Evolutionary conservation across 345 rosid genomes (phyloP).

Genomic region (Cardamine chenopodiifolia): DNA sequence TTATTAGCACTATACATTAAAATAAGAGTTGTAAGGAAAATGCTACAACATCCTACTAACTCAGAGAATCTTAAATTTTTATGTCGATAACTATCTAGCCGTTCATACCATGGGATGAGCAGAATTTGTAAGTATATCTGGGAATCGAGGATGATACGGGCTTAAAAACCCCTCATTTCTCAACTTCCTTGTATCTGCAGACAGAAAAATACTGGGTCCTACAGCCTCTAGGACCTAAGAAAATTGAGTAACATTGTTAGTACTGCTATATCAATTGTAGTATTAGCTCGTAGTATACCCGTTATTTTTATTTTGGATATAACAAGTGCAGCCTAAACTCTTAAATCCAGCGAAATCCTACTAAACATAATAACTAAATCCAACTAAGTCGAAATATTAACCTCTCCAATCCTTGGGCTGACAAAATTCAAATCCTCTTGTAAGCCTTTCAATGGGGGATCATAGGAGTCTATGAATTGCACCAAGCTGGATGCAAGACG

Average conservation of each 20-base stretch:
- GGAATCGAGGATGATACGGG: constrained; percentile 97
- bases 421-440: constrained; percentile 98
- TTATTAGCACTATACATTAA: constrained; percentile 11
- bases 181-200: constrained; percentile 93
- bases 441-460: constrained; percentile 95
- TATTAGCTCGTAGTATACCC: neutral
- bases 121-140: constrained; percentile 95
- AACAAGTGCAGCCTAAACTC: constrained; percentile 22
- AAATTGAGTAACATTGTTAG: constrained; percentile 35
- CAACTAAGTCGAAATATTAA: constrained; percentile 40
- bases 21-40: neutral
- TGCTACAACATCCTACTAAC: constrained; percentile 16
- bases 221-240: constrained; percentile 97
- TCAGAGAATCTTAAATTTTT: neutral
- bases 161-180: constrained; percentile 96
- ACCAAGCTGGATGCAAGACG: constrained; percentile 64
- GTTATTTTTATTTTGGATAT: constrained; percentile 2
- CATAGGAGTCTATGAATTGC: constrained; percentile 93
- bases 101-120: constrained; percentile 92
- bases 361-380: neutral
- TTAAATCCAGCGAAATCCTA: constrained; percentile 14
- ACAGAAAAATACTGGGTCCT: constrained; percentile 91
- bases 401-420: constrained; percentile 99
- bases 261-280: constrained; percentile 1
- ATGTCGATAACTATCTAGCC: constrained; percentile 17